Evolutionary conservation across 2,329 filamentous ascomycete species (phyloP), one percentile per base, ranked within the genome.

Genomic region (Lomentospora prolificans): DNA sequence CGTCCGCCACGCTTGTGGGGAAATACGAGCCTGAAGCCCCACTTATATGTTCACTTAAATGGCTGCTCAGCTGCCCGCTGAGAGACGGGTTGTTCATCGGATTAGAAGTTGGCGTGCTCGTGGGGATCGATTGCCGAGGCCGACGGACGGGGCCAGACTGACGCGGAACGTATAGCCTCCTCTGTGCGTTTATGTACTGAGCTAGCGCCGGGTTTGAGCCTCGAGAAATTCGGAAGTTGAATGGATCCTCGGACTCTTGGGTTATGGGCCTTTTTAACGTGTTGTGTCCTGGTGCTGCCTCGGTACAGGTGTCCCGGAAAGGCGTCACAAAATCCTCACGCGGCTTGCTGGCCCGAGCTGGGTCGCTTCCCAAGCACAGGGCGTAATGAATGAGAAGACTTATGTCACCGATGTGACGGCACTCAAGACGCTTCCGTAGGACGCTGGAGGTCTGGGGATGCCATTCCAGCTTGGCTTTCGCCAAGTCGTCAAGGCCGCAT

Each of bases 391-490:
- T 64, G 7, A 75, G 61, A 12, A 68, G 60, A 28, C 68, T 64
- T 4, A 71, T 51, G 55, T 75, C 69, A 22, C 66, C 67, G 14
- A 76, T 64, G 58, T 76, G 74, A 2, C 72, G 67, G 19, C 72
- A 74, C 60, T 77, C 74, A 3, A 77, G 67, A 41, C 70, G 68
- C 58, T 75, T 76, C 12, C 72, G 65, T 31, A 75, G 60, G 4
- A 71, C 66, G 30, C 67, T 68, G 14, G 72, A 75, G 3, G 68
- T 69, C 36, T 73, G 69, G 2, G 73, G 71, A 46, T 69, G 65
- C 73, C 75, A 77, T 8, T 64, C 60, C 28, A 75, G 60, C 10
- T 65, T 63, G 27, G 65, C 63, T 17, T 65, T 59, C 19, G 69
- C 67, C n/a, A 64, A 62, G 52, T 70, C 69, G 8, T 67, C 65